Base-by-base conservation (phyloP, 179 eudicot genomes). In the Amaranthus tricolor region DNA sequence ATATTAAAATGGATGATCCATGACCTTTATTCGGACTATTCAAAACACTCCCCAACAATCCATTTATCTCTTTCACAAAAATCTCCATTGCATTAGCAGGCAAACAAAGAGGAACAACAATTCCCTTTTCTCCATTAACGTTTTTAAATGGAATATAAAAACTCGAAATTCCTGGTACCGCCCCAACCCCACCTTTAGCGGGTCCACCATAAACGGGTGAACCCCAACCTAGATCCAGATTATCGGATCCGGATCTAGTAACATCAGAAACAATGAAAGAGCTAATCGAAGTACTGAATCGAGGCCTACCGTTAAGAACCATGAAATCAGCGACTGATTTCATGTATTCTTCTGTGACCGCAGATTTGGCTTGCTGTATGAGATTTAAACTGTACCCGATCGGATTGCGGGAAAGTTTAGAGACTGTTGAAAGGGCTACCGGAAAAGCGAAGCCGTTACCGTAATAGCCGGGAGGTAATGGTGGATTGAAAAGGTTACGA, bases 151-250 rank as follows among this genome's bases (percentile, higher is more conserved):
- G 74, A 3, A 63, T 63, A 71, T 74, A 85, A 56, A 77, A 72
- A 68, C 85, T 82, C 7, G 76, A 75, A 17, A 80, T 78, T 10
- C 82, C 82, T 0, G 84, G 78, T 52, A 77, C 69, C 5, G 60
- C 71, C 10, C 72, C 76, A 0, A 70, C 59, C 7, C 77, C 82
- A 3, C 80, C 82, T 65, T 68, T 75, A 0, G 86, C 83, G 3
- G 69, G 64, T 0, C 89, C 88, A 0, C 87, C 85, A 53, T 80
- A 88, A 9, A 7, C 77, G 0, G 94, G 77, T 12, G 63, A 81
- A 0, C 94, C 94, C 89, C 90, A 89, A 49, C 91, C 91, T 12
- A 79, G 88, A 20, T 89, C 91, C 47, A 88, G 80, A 6, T 85
- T 76, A 2, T 13, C 78, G 6, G 77, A 82, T 9, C 86, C 85